Conservation (phyloP, 805 yeast species). For the Cyberlindnera veronae region DNA sequence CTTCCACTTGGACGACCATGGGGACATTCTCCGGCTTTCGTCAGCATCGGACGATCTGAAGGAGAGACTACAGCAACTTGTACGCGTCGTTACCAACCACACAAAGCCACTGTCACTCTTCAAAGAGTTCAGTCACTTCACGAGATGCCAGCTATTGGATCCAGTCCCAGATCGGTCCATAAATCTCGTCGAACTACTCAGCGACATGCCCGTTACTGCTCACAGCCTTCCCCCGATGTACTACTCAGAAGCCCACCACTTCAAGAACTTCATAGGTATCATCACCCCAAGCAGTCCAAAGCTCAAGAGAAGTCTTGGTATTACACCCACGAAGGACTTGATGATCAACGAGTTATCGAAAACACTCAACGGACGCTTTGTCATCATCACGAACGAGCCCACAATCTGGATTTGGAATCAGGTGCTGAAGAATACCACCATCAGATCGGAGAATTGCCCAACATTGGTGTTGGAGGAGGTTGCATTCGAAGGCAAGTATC, state of each 20-base stretch:
- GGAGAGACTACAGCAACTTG: neutral
- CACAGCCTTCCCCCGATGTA: conserved; percentile 1
- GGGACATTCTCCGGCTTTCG: conserved; percentile 4
- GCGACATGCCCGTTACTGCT: too few relatives aligned
- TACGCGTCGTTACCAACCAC: conserved; percentile 9
- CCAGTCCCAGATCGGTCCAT: conserved; percentile 8
- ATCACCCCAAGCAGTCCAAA: too few relatives aligned
- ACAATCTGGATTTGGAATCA: too few relatives aligned
- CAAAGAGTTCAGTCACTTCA: conserved; percentile 1
- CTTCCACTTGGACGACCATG: conserved; percentile 5
- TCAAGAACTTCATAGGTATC: conserved; percentile 4
- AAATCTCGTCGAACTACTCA: conserved; percentile 7
- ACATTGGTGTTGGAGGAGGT: too few relatives aligned
- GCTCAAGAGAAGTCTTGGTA: too few relatives aligned
- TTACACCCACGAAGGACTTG: too few relatives aligned
- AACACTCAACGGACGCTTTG: too few relatives aligned
- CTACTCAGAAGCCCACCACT: neutral
- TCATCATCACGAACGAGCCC: too few relatives aligned
- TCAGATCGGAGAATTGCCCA: too few relatives aligned
- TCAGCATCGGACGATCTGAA: neutral
- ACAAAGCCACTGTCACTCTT: neutral
- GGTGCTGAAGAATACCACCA: too few relatives aligned
- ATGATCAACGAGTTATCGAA: too few relatives aligned
- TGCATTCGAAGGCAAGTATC: too few relatives aligned
- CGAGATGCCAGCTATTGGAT: neutral